Base-by-base conservation (phyloP, 805 yeast species). In the Lipomyces orientalis region DNA sequence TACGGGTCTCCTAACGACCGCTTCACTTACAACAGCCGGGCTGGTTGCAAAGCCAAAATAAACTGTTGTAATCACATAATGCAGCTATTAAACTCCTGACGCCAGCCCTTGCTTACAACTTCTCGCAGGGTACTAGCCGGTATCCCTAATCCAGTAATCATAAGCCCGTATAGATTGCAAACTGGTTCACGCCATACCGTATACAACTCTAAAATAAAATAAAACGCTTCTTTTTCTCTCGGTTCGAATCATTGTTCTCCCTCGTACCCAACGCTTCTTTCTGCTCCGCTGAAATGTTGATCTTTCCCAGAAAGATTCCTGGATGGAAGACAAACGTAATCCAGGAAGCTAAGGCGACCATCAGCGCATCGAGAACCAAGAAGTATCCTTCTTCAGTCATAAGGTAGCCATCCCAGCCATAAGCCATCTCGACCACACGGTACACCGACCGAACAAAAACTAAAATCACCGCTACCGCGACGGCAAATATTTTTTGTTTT, bases 401-500 rank as follows among this genome's bases (percentile, higher is more conserved):
- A 72, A 90, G 78, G 64, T 76, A 81, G 0, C 93, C 91, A 9
- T 73, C 63, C 87, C 90, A 89, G 9, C 90, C 91, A 72, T 85
- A 84, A 1, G 85, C 77, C 66, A 90, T 79, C 77, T 90, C 95
- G 54, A 85, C 81, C 39, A 89, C 83, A 76, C 95, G 84, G 77
- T 89, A 90, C 43, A 87, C 80, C 72, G 92, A 88, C 75, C 96
- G 84, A 37, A 85, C 79, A 71, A 84, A 89, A 16, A 90, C 83
- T 43, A 85, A 81, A 0, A 85, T 14, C 2, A 64, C 67, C 7
- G 66, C 65, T 19, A 62, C 12, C 19, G 58, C 31, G 16, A 31
- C 58, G 10, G 57, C 60, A 25, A 34, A 5, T 8, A 68, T 4
- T n/a, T 16, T 43, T 16, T 10, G 67, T 66, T 22, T 25, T 35